Conservation (phyloP, 257 asterid species). For the Solanum lignicaule region DNA sequence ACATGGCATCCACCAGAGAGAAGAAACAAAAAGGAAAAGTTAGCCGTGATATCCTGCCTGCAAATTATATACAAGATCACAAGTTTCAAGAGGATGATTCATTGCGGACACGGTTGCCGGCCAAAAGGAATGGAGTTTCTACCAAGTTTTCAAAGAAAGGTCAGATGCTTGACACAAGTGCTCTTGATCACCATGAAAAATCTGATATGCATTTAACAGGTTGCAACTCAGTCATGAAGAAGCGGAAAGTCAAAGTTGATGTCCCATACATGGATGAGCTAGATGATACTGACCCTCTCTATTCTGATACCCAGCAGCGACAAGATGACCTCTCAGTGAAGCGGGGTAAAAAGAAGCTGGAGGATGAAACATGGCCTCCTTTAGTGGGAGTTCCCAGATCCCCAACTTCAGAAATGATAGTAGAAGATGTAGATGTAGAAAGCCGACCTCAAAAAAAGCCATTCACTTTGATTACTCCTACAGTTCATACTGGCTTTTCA, state of each 20-base stretch:
- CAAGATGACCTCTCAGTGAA: conserved; percentile 43
- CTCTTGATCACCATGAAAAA: conserved; percentile 41
- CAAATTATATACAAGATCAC: conserved; percentile 33
- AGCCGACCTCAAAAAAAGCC: conserved; percentile 64
- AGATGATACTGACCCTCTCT: conserved; percentile 32
- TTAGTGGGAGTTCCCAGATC: conserved; percentile 49
- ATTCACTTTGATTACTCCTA: conserved; percentile 69
- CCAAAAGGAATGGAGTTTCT: conserved; percentile 41
- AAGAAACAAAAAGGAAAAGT: conserved; percentile 46
- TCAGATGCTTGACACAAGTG: conserved; percentile 36
- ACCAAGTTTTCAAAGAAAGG: conserved; percentile 57
- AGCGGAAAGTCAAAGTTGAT: conserved; percentile 66
- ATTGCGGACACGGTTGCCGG: conserved; percentile 38
- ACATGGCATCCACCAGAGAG: conserved; percentile 34
- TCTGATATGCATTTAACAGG: conserved; percentile 50
- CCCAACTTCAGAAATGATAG: conserved; percentile 29
- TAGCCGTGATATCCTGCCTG: conserved; percentile 33
- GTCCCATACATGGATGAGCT: conserved; percentile 28
- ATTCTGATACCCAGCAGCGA: conserved; percentile 38
- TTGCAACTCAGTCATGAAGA: conserved; percentile 54
- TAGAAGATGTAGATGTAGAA: conserved; percentile 51
- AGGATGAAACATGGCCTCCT: conserved; percentile 27
- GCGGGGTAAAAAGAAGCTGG: conserved; percentile 56
- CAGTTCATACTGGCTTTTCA: conserved; percentile 81
- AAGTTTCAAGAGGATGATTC: conserved; percentile 44